These are phyloP conservation scores for Heritiera littoralis DNA, from an alignment of 345 rosid species.

Conservation along the genomic window DNA sequence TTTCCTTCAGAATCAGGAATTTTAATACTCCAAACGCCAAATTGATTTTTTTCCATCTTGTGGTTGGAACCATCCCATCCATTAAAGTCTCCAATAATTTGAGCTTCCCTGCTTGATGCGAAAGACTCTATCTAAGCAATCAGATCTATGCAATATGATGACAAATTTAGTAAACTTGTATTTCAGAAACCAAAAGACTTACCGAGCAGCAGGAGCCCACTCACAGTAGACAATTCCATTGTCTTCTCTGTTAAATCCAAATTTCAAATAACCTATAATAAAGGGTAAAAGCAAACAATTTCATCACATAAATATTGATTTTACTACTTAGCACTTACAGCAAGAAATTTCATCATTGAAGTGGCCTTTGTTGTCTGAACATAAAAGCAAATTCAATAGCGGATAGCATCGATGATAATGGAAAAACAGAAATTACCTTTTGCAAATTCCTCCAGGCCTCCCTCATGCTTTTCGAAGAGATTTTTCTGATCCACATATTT, in stretches of 20 bases:
- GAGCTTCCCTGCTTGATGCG: slow-evolving; percentile 60
- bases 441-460: slow-evolving; percentile 70
- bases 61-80: slow-evolving; percentile 81
- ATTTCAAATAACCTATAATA: slow-evolving; percentile 61
- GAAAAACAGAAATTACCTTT: slow-evolving; percentile 43
- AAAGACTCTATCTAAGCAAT: slow-evolving; percentile 20
- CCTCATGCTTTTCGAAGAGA: slow-evolving; percentile 61
- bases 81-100: slow-evolving; percentile 75
- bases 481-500: slow-evolving; percentile 53
- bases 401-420: slow-evolving; percentile 1
- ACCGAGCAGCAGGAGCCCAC: slow-evolving; percentile 91
- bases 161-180: not conserved
- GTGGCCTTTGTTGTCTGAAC: not conserved
- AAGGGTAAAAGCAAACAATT: slow-evolving; percentile 11
- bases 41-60: slow-evolving; percentile 66
- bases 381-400: not conserved
- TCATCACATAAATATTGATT: not conserved
- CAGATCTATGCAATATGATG: slow-evolving; percentile 7
- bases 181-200: slow-evolving; percentile 31
- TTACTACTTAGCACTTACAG: not conserved
- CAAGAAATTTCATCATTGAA: slow-evolving; percentile 2
- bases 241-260: slow-evolving; percentile 70
- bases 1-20: slow-evolving; percentile 57
- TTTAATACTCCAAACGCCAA: slow-evolving; percentile 75
- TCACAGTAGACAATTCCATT: slow-evolving; percentile 64